phyloP scores from a whole-genome alignment of 2,329 filamentous ascomycete species.

The Stachybotrys echinatus region DNA sequence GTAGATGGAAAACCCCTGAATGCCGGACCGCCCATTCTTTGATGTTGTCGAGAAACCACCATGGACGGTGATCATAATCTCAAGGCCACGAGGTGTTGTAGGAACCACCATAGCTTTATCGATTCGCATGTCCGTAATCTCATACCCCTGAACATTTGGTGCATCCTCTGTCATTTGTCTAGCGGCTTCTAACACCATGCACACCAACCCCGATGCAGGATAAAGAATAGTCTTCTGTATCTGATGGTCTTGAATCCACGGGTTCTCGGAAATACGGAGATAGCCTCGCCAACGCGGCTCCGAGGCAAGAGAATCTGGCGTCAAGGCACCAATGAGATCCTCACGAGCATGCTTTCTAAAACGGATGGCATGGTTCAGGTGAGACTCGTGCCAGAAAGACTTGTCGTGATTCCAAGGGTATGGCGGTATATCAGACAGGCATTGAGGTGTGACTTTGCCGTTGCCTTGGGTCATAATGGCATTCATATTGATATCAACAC shows the following conservation, averaged over 20 bases:
- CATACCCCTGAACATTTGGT: conserved; percentile 26
- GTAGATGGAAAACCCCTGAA: conserved; percentile 38
- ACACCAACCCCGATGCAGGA: conserved; percentile 43
- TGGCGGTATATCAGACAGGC: conserved; percentile 40
- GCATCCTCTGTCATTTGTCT: conserved; percentile 28
- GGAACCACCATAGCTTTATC: conserved; percentile 47
- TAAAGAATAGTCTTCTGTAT: conserved; percentile 46
- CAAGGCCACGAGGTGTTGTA: conserved; percentile 38
- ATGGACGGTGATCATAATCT: conserved; percentile 37
- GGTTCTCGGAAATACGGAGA: conserved; percentile 41
- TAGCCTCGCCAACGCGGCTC: conserved; percentile 45
- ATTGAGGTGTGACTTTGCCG: conserved; percentile 15
- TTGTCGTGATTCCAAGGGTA: conserved; percentile 52
- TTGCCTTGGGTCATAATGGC: conserved; percentile 16
- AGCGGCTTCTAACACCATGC: conserved; percentile 43
- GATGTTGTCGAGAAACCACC: background rate
- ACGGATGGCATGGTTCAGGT: conserved; percentile 36
- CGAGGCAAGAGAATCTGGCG: conserved; percentile 36
- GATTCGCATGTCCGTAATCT: conserved; percentile 41
- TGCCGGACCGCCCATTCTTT: background rate
- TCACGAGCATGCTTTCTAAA: conserved; percentile 39
- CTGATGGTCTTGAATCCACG: conserved; percentile 48
- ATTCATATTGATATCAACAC: conserved; percentile 24
- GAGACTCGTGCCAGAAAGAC: conserved; percentile 49
- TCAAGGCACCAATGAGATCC: conserved; percentile 45